Evolutionary conservation across 768 basidiomycete genomes (phyloP).

Genomic region (Trametopsis cervina): DNA sequence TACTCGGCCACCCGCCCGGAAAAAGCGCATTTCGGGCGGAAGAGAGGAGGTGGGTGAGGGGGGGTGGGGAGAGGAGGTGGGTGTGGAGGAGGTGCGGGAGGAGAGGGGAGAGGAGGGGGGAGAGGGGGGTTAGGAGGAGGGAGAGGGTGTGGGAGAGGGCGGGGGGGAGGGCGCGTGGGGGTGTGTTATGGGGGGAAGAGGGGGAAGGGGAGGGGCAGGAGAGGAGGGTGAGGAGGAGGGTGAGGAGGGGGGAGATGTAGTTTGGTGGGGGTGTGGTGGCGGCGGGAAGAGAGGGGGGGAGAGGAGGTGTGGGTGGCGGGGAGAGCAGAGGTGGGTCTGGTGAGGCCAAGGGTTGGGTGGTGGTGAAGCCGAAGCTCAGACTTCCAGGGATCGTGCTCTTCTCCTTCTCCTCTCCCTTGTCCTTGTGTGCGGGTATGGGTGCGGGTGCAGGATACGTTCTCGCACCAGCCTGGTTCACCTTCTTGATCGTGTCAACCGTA

Average conservation of each 20-base stretch:
- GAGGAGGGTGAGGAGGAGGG: constrained; percentile 25
- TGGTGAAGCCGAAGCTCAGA: neutral
- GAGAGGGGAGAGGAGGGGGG: constrained; percentile 30
- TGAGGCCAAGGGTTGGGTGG: neutral
- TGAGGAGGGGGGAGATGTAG: constrained; percentile 18
- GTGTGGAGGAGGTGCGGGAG: constrained; percentile 61
- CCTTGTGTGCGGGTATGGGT: neutral
- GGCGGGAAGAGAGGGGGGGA: neutral
- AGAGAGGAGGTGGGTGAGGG: constrained; percentile 47
- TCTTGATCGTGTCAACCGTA: constrained; percentile 54
- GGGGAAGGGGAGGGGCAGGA: constrained; percentile 14
- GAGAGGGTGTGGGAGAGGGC: constrained; percentile 22
- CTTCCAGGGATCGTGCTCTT: neutral
- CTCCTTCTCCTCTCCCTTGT: neutral
- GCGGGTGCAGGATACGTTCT: neutral
- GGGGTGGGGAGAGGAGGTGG: constrained; percentile 42
- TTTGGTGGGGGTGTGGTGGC: constrained; percentile 7
- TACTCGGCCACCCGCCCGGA: constrained; percentile 83
- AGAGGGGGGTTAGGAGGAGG: constrained; percentile 16
- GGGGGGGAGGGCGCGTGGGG: constrained; percentile 8
- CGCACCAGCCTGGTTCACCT: constrained; percentile 40
- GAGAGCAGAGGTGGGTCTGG: neutral
- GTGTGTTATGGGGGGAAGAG: too few relatives aligned
- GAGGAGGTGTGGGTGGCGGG: neutral
- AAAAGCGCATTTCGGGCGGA: constrained; percentile 68